A percentile compares a stretch with the other conserved stretches of the same genome.
phyloP scores from a whole-genome alignment of 1,284 basidiomycete species.

The Crepidotus sp. region DNA sequence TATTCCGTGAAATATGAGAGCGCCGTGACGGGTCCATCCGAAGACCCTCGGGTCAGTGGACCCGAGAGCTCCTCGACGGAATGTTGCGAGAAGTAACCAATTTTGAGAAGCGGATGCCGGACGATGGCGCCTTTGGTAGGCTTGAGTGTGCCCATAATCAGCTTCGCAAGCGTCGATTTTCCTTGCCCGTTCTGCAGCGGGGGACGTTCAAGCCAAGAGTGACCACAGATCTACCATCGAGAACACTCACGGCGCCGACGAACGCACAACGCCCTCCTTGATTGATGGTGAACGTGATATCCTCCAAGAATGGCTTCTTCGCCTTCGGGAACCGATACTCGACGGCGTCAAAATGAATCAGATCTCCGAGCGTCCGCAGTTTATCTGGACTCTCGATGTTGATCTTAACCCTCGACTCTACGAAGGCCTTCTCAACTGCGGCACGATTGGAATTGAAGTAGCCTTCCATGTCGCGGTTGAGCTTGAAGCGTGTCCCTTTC shows the following conservation, averaged over 20 bases:
- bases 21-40: conserved; percentile 26
- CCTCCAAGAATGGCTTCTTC: conserved; percentile 36
- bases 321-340: conserved; percentile 33
- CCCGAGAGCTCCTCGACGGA: conserved; percentile 43
- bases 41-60: conserved; percentile 21
- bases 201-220: background rate
- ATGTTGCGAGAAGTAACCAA: conserved; percentile 53
- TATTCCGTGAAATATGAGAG: conserved; percentile 31
- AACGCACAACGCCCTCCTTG: conserved; percentile 20
- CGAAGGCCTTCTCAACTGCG: conserved; percentile 42
- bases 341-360: conserved; percentile 45
- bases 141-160: conserved; percentile 43
- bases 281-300: conserved; percentile 29
- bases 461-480: conserved; percentile 49
- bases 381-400: conserved; percentile 37
- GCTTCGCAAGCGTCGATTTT: conserved; percentile 56
- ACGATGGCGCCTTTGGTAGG: conserved; percentile 46
- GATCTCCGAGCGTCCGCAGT: conserved; percentile 42
- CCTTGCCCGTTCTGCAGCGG: conserved; percentile 30
- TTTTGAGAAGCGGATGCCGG: conserved; percentile 47
- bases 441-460: conserved; percentile 37
- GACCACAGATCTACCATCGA: background rate
- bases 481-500: conserved; percentile 47
- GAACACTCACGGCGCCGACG: conserved; percentile 16
- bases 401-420: conserved; percentile 40